Evolutionary conservation across 192 early-diverging fungal species (phyloP).

Genomic region (Umbelopsis vinacea): DNA sequence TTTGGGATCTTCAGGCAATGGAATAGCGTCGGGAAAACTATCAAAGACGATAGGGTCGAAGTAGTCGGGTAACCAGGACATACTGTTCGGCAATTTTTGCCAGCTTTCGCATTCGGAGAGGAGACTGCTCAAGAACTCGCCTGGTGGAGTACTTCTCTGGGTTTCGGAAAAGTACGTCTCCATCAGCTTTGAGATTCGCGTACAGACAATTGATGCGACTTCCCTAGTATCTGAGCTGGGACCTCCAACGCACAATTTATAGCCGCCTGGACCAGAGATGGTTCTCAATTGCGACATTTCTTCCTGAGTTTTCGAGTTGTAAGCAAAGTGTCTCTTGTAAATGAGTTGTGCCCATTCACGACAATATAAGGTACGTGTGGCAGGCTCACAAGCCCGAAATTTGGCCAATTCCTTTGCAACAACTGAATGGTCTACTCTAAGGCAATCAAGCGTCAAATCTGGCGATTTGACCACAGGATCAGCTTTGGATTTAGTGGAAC

Average conservation of each 20-base stretch:
- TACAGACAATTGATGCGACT: slow-evolving; percentile 1
- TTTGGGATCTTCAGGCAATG: slow-evolving; percentile 57
- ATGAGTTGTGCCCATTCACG: slow-evolving; percentile 82
- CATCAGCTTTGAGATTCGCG: slow-evolving; percentile 25
- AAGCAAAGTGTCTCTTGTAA: slow-evolving; percentile 67
- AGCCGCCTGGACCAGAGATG: slow-evolving; percentile 25
- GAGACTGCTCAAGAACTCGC: background rate
- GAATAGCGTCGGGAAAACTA: slow-evolving; percentile 41
- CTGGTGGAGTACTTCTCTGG: background rate
- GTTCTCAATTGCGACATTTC: slow-evolving; percentile 23
- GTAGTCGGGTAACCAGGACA: slow-evolving; percentile 49
- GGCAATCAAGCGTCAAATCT: slow-evolving; percentile 26
- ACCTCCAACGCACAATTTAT: slow-evolving; percentile 24
- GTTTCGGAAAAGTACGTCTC: slow-evolving; percentile 19
- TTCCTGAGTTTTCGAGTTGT: slow-evolving; percentile 40
- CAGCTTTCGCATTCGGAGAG: slow-evolving; percentile 33
- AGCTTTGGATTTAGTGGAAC: background rate
- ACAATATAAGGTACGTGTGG: slow-evolving; percentile 74
- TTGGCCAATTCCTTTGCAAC: slow-evolving; percentile 71
- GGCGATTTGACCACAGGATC: background rate
- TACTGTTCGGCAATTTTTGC: slow-evolving; percentile 50
- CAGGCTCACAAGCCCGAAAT: slow-evolving; percentile 74
- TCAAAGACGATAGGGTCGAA: slow-evolving; percentile 58
- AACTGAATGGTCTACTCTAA: slow-evolving; percentile 66
- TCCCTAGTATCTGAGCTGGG: slow-evolving; percentile 8